phyloP scores from a whole-genome alignment of 192 early-diverging fungal species.

The Podila verticillata region DNA sequence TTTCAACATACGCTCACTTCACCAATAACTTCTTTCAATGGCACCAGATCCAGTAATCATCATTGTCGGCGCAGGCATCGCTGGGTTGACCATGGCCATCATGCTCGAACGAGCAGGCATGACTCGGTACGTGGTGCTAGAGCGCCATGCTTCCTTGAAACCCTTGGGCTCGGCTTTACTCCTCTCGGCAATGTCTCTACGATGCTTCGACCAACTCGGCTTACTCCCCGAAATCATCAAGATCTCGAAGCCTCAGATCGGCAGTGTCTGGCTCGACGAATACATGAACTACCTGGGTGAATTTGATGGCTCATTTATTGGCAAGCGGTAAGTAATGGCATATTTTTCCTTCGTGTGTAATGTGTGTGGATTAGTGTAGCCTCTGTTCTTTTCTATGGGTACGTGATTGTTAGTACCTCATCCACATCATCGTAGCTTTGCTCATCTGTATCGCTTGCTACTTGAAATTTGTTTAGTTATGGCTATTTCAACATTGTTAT shows the following conservation, averaged over 20 bases:
- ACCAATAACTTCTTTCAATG: constrained; percentile 14
- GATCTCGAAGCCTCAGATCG: constrained; percentile 17
- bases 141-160: not conserved
- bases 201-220: constrained; percentile 37
- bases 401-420: not conserved
- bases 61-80: constrained; percentile 35
- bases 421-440: not conserved
- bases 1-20: not conserved
- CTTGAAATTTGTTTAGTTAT: not conserved
- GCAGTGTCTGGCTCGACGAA: constrained; percentile 28
- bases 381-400: not conserved
- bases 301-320: constrained; percentile 18
- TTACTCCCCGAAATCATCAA: constrained; percentile 18
- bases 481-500: not conserved
- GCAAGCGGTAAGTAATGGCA: constrained; percentile 13
- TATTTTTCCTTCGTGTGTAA: not conserved
- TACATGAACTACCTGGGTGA: constrained; percentile 21
- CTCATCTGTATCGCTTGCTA: not conserved
- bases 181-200: constrained; percentile 22
- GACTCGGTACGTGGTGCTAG: constrained; percentile 24
- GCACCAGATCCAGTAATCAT: constrained; percentile 26
- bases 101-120: constrained; percentile 38
- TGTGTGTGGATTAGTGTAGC: too few relatives aligned
- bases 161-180: constrained; percentile 15
- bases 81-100: constrained; percentile 20